Base-by-base conservation (phyloP, 78 protist species). In the Dictyostelium discoideum region DNA sequence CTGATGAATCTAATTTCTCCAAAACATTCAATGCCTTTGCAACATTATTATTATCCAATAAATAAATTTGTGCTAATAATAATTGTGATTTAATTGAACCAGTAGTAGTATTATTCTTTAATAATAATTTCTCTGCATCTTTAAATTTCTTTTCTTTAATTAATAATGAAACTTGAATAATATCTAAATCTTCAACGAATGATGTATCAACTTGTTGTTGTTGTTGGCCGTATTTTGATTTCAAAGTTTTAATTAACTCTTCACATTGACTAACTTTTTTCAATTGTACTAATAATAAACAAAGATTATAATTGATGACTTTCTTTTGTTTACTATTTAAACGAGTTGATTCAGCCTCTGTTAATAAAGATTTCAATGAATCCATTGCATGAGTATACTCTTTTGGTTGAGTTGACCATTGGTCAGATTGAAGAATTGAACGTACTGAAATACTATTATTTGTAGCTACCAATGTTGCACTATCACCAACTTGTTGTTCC, bases 61-160 rank as follows among this genome's bases (percentile, higher is more conserved):
- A 29, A 72, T 90, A 72, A 6, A 90, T 7, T 82, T 90, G 95
- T 8, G 95, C 95, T 24, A 90, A 54, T 18, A 77, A 2, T 5
- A 90, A 10, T 73, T 82, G 67, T 20, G 88, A 42, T 39, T 90
- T 90, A 0, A 83, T 14, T 18, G 87, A 67, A 26, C 18, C 5
- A 9, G 9, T 65, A 9, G 46, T 81, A 20, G 0, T 20, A 10
- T 2, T 86, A 29, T 24, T 37, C 57, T 42, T 65, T 22, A 72
- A 57, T 11, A 90, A 39, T 5, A 90, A 3, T 37, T 82, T 82
- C 42, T 90, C 95, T 11, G 88, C 95, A 29, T 90, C 95, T 26
- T 77, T 40, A 69, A 80, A 90, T 72, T 90, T 90, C 95, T 90
- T 90, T n/a, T 90, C 95, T 39, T 72, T 80, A 24, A 69, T 54